Evolutionary conservation across 1,284 basidiomycete species (phyloP).

Genomic region (Mycena citricolor): DNA sequence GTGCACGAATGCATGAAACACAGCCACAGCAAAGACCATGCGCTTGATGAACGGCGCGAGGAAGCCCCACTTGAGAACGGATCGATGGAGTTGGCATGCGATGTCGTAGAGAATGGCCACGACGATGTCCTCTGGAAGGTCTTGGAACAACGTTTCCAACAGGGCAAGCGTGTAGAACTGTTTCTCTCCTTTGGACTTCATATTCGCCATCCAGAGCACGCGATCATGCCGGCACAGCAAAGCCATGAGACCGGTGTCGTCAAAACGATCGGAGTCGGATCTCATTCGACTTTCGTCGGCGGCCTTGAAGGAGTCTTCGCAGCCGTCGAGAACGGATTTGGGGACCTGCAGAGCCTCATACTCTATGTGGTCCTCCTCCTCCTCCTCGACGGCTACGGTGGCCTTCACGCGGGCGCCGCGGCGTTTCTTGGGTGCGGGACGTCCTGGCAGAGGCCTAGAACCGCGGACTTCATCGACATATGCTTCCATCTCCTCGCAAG

Average conservation of each 20-base stretch:
- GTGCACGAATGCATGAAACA: conserved; percentile 33
- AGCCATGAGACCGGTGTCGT: conserved; percentile 27
- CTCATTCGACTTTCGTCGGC: too few relatives aligned
- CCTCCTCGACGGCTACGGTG: too few relatives aligned
- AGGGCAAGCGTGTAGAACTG: conserved; percentile 25
- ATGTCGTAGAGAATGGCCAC: conserved; percentile 28
- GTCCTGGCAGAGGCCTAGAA: too few relatives aligned
- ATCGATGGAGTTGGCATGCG: conserved; percentile 24
- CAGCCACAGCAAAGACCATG: conserved; percentile 25
- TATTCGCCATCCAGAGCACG: conserved; percentile 23
- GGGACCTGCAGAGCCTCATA: too few relatives aligned
- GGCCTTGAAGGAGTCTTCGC: too few relatives aligned
- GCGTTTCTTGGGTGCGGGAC: too few relatives aligned
- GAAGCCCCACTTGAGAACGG: conserved; percentile 24
- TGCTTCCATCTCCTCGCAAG: too few relatives aligned
- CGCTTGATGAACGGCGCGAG: conserved; percentile 17
- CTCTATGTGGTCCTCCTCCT: too few relatives aligned
- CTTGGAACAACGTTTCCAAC: conserved; percentile 18
- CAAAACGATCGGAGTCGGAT: too few relatives aligned
- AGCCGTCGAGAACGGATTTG: too few relatives aligned
- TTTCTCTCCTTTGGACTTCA: conserved; percentile 24
- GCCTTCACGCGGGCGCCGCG: too few relatives aligned
- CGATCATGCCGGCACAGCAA: conserved; percentile 28
- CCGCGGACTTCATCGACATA: too few relatives aligned
- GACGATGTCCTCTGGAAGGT: conserved; percentile 15